Percentiles rank a stretch among this genome's conserved stretches.
These are phyloP conservation scores for Colletotrichum plurivorum DNA, from an alignment of 2,329 filamentous ascomycete species.

Conservation along the genomic window DNA sequence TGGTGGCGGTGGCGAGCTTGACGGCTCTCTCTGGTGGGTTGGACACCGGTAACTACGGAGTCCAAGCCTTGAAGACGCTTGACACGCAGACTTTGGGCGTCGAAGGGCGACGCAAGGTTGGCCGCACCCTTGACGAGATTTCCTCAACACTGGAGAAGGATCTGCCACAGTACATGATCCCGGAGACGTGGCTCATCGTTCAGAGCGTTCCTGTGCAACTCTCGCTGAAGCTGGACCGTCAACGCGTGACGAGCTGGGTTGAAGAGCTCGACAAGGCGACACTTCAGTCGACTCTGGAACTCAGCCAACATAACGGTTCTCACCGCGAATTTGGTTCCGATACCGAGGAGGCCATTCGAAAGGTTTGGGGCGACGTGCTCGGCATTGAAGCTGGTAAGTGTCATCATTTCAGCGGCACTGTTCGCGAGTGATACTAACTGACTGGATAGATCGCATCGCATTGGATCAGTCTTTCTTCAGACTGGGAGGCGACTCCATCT, in stretches of 20 bases:
- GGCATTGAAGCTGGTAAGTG: slow-evolving; percentile 47
- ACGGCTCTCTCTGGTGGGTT: not conserved
- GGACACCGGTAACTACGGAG: not conserved
- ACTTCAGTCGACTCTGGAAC: not conserved
- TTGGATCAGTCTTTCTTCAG: slow-evolving; percentile 72
- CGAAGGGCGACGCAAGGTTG: not conserved
- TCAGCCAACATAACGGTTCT: not conserved
- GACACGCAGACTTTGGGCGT: not conserved
- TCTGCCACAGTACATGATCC: slow-evolving; percentile 45
- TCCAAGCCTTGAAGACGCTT: not conserved
- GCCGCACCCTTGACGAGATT: not conserved
- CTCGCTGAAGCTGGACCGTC: slow-evolving; percentile 43
- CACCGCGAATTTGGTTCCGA: not conserved
- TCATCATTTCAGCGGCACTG: not conserved
- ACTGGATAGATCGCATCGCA: slow-evolving; percentile 53
- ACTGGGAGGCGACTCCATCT: slow-evolving; percentile 65
- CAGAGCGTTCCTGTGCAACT: slow-evolving; percentile 37
- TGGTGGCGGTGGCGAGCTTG: slow-evolving; percentile 25
- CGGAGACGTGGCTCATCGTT: slow-evolving; percentile 40
- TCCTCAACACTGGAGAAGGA: not conserved
- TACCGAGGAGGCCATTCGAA: slow-evolving; percentile 2
- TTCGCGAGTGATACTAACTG: not conserved
- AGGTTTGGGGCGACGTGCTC: slow-evolving; percentile 55
- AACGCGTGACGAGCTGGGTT: slow-evolving; percentile 13
- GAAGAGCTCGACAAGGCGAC: slow-evolving; percentile 3